A percentile compares a stretch with the other conserved stretches of the same genome.
These are phyloP conservation scores for Pyrenophora teres DNA, from an alignment of 2,329 filamentous ascomycete species.

Conservation along the genomic window DNA sequence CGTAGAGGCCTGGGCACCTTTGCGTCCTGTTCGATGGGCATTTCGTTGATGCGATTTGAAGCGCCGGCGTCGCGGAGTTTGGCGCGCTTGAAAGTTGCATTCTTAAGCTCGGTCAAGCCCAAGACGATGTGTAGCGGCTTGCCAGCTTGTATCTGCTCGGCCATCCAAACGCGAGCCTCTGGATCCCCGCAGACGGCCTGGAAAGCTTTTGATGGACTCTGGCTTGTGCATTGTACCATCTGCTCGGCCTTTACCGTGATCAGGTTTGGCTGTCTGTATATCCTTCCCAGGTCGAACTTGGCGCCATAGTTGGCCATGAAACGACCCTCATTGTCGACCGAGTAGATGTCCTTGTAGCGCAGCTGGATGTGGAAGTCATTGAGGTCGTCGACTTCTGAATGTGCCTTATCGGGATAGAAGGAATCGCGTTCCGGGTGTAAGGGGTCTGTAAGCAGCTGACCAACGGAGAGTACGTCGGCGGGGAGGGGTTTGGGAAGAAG, in stretches of 20 bases:
- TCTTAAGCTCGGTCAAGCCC: constrained; percentile 47
- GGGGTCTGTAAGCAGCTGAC: constrained; percentile 45
- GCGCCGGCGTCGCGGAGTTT: constrained; percentile 44
- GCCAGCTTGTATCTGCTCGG: constrained; percentile 31
- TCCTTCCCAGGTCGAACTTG: constrained; percentile 45
- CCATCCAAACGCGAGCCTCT: constrained; percentile 42
- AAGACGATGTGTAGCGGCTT: constrained; percentile 44
- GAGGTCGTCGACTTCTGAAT: constrained; percentile 43
- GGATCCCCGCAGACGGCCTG: constrained; percentile 41
- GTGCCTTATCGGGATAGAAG: constrained; percentile 43
- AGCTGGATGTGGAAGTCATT: constrained; percentile 49
- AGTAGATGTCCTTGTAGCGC: constrained; percentile 47
- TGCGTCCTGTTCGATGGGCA: constrained; percentile 39
- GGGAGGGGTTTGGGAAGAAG: constrained; percentile 45
- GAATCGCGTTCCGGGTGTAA: constrained; percentile 45
- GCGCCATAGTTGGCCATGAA: constrained; percentile 48
- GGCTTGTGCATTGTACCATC: constrained; percentile 45
- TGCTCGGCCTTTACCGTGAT: constrained; percentile 45
- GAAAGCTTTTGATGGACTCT: constrained; percentile 34
- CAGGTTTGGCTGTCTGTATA: constrained; percentile 46
- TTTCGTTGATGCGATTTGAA: constrained; percentile 41
- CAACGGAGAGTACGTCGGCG: constrained; percentile 40
- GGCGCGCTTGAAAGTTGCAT: constrained; percentile 44
- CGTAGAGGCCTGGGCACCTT: constrained; percentile 41
- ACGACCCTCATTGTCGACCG: constrained; percentile 44